These are phyloP conservation scores for Aspergillus pseudotamarii DNA, from an alignment of 2,329 filamentous ascomycete species.

Conservation along the genomic window DNA sequence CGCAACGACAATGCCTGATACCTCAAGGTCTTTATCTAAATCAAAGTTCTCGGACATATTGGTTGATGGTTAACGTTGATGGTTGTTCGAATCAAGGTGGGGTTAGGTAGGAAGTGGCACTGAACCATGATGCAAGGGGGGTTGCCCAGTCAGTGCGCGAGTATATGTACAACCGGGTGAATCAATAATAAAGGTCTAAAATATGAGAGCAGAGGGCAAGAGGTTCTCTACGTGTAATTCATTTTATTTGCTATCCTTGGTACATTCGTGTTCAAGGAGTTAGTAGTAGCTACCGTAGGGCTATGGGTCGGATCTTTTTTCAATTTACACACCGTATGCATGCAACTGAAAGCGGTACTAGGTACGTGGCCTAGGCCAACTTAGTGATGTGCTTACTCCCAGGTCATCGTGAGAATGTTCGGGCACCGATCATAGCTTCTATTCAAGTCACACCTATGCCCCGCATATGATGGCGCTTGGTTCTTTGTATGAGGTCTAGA, in stretches of 20 bases:
- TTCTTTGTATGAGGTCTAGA: background rate
- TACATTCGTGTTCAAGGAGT: background rate
- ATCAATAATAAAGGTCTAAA: background rate
- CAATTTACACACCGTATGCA: background rate
- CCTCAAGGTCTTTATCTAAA: background rate
- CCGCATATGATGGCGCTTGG: background rate
- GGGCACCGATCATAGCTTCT: background rate
- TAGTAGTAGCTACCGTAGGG: background rate
- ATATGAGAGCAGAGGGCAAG: background rate
- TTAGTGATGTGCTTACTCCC: background rate
- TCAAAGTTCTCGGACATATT: conserved; percentile 2
- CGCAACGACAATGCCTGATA: background rate
- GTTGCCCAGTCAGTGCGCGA: background rate
- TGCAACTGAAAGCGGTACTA: background rate
- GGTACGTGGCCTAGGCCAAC: background rate
- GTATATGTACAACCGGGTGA: background rate
- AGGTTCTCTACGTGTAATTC: background rate
- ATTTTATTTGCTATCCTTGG: background rate
- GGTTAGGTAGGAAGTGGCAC: background rate
- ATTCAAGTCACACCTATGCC: background rate
- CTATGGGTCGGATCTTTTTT: background rate
- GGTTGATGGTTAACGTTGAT: background rate
- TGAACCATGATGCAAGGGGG: background rate
- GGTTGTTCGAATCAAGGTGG: background rate
- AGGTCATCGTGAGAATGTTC: background rate